These are phyloP conservation scores for Microbotryomycetes sp. DNA, from an alignment of 1,284 basidiomycete genomes.

Conservation along the genomic window DNA sequence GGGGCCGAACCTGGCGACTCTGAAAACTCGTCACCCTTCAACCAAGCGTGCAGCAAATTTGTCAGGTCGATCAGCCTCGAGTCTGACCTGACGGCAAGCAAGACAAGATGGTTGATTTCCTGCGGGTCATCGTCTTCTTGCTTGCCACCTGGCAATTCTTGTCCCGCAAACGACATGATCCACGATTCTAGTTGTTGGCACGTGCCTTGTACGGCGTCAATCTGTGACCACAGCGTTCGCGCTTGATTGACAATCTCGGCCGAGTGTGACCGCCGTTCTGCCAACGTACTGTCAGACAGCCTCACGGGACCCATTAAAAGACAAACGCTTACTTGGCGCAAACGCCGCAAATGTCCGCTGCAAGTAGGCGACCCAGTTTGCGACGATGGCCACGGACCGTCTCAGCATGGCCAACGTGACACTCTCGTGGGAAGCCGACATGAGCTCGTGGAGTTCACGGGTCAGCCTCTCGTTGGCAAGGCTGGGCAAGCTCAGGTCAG, in stretches of 20 bases:
- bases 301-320: no score
- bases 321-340: not conserved
- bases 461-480: conserved; percentile 6
- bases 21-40: not conserved
- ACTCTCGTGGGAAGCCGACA: not conserved
- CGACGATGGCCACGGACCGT: not conserved
- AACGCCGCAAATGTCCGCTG: conserved; percentile 18
- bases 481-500: conserved; percentile 13
- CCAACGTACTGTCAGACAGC: no score
- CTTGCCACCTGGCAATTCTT: not conserved
- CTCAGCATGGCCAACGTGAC: not conserved
- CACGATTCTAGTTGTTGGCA: conserved; percentile 21
- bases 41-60: conserved; percentile 7
- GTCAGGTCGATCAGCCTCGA: conserved; percentile 18
- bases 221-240: conserved; percentile 17
- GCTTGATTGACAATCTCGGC: conserved; percentile 9
- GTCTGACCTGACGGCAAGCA: conserved; percentile 23
- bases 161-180: conserved; percentile 11
- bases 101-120: conserved; percentile 18
- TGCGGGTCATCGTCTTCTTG: conserved; percentile 7
- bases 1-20: not conserved
- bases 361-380: conserved; percentile 13
- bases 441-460: not conserved
- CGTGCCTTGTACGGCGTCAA: conserved; percentile 20
- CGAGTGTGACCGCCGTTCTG: conserved; percentile 13